These are phyloP conservation scores for Cystobasidium ongulense DNA, from an alignment of 768 basidiomycete genomes.

Conservation along the genomic window DNA sequence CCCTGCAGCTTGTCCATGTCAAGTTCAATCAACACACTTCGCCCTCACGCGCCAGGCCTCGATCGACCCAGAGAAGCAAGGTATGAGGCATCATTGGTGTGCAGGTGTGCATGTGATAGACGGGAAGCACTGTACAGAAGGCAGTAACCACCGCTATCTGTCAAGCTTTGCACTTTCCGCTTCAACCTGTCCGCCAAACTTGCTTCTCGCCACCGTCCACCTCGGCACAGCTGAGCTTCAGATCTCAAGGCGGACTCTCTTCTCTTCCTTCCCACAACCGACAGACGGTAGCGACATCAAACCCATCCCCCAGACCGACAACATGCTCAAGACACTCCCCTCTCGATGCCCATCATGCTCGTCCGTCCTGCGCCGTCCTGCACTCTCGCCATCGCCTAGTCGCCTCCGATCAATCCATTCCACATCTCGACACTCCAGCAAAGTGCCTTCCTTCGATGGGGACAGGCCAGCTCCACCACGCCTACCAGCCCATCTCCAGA, in stretches of 20 bases:
- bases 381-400: background rate
- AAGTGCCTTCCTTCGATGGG: conserved; percentile 25
- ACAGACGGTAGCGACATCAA: background rate
- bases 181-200: too few species aligned
- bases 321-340: background rate
- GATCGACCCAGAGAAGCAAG: background rate
- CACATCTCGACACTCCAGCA: background rate
- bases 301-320: background rate
- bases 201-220: too few species aligned
- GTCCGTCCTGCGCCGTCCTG: background rate
- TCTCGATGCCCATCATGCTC: too few species aligned
- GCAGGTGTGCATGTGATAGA: too few species aligned
- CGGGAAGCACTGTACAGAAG: too few species aligned
- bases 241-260: background rate
- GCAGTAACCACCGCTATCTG: too few species aligned
- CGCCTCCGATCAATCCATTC: background rate
- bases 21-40: too few species aligned
- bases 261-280: background rate
- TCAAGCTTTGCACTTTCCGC: too few species aligned
- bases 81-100: background rate
- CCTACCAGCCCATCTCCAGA: conserved; percentile 65
- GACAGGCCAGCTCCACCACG: conserved; percentile 60
- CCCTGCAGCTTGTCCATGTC: too few species aligned
- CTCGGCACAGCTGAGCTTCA: too few species aligned
- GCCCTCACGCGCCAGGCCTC: background rate